Conservation (phyloP, 495 filamentous ascomycete genomes). For the Oleoguttula mirabilis region DNA sequence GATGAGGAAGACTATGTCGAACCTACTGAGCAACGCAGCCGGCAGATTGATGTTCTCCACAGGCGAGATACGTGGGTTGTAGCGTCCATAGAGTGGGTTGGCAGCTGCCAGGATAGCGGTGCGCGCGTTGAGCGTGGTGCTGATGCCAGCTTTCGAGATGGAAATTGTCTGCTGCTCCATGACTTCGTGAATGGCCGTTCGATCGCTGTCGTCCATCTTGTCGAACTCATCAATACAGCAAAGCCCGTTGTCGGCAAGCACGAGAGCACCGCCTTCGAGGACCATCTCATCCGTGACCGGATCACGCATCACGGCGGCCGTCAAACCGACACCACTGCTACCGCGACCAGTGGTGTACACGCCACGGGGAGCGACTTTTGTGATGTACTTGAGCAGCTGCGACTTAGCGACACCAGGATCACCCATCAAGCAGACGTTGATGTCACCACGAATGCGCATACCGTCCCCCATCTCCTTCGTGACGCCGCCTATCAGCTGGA, state of each 20-base stretch:
- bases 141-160: slow-evolving; percentile 96
- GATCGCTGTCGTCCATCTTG: slow-evolving; percentile 96
- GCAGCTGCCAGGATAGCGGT: slow-evolving; percentile 96
- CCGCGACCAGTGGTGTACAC: slow-evolving; percentile 97
- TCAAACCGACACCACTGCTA: slow-evolving; percentile 91
- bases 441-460: slow-evolving; percentile 95
- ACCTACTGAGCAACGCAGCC: slow-evolving; percentile 87
- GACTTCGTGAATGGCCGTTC: slow-evolving; percentile 97
- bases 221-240: slow-evolving; percentile 99
- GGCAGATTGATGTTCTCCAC: slow-evolving; percentile 99
- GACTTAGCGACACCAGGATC: slow-evolving; percentile 99
- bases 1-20: slow-evolving; percentile 93
- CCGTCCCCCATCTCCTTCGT: slow-evolving; percentile 96
- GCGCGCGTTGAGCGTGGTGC: slow-evolving; percentile 86
- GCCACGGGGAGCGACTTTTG: slow-evolving; percentile 91
- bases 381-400: slow-evolving; percentile 93
- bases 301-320: slow-evolving; percentile 95
- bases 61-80: slow-evolving; percentile 91
- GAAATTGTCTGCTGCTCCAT: slow-evolving; percentile 99
- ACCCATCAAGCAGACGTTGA: slow-evolving; percentile 98
- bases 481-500: slow-evolving; percentile 90
- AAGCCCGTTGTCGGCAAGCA: slow-evolving; percentile 93
- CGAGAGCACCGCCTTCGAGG: slow-evolving; percentile 87
- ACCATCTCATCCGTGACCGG: slow-evolving; percentile 99
- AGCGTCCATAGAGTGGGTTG: slow-evolving; percentile 93